Base-by-base conservation (phyloP, 768 basidiomycete genomes). In the Cyclocybe aegerita region DNA sequence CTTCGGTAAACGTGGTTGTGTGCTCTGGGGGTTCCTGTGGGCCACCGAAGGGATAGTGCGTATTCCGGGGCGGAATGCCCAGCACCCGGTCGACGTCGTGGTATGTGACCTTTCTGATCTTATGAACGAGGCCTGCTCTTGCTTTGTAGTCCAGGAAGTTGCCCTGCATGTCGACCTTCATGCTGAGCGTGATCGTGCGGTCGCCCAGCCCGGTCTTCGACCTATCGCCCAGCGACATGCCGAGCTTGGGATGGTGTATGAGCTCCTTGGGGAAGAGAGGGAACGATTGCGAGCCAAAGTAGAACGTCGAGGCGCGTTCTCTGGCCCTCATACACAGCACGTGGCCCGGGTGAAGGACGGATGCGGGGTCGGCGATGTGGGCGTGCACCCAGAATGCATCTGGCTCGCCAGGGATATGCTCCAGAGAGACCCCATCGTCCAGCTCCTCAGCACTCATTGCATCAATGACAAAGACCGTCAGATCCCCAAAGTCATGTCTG, bases 311-410 rank as follows among this genome's bases (percentile, higher is more conserved):
- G 2, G 71, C 72, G 49, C 74, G 70, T 39, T 70, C 60, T 4
- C 75, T 71, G 0, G 95, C 95, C 4, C 73, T 66, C 23, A 73
- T 67, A 1, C 88, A 76, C 2, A 93, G 61, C 5, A 70, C 57
- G 63, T 95, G 87, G 1, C 75, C 76, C 0, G 88, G 89, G 14
- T 85, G 86, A 17, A 99, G 75, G 42, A 87, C 57, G 9, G 85
- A 73, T 1, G 92, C 93, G 0, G 95, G 95, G 65, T 99, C 97
- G 8, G 97, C 95, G 49, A 99, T 78, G 63, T 98, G 97, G 17
- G 88, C 76, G 59, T 98, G 95, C 9, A 96, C 63, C 96, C 97
- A 98, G 39, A 70, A 63, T 14, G 67, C 75, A 11, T 75, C 79
- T 2, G 82, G 80, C 42, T 88, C 82, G 3, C 70, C 69, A 4